Evolutionary conservation across 441 rosid genomes (phyloP), one percentile per base, ranked within the genome.

Genomic region (Cnidoscolus chayamansa): DNA sequence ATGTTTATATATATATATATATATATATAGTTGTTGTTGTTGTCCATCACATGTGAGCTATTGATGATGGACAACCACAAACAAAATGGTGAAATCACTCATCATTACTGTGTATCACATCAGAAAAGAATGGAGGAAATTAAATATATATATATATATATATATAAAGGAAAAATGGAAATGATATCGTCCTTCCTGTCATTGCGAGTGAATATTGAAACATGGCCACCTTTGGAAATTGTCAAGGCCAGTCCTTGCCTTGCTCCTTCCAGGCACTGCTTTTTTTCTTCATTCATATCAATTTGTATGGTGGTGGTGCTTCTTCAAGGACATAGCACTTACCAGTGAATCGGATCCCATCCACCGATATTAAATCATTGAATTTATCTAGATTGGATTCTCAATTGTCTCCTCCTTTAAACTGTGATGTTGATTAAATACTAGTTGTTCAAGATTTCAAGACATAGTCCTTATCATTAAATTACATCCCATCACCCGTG

Each of bases 191-290:
- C 35, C 43, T 57, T 61, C 59, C 49, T 61, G 58, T 61, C 67
- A 35, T 61, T 71, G 74, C 75, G 55, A 72, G 63, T 72, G 70
- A 72, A 72, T 72, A 25, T 63, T 45, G 43, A 72, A 72, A 54
- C 75, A 72, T 72, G 55, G 11, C 45, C n/a, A 20, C 64, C 75
- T 64, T 64, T 43, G 63, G 75, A 63, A 72, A 53, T 64, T 72
- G 70, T 55, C 45, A 43, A 64, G 60, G 73, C 45, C 32, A 43
- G 63, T 37, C 67, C 51, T 12, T 43, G 3, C 32, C 40, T 58
- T 6, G 15, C 30, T 16, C 19, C 12, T 12, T 59, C n/a, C 5
- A 59, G 19, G 20, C 37, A 15, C 48, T 40, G 13, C 32, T 11
- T 51, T 2, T 51, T 2, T 62, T 0, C 65, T 63, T 63, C 45